Percentiles rank a stretch among this genome's conserved stretches.
Conservation (phyloP, 2,329 filamentous ascomycete genomes). For the Talaromyces sp. region DNA sequence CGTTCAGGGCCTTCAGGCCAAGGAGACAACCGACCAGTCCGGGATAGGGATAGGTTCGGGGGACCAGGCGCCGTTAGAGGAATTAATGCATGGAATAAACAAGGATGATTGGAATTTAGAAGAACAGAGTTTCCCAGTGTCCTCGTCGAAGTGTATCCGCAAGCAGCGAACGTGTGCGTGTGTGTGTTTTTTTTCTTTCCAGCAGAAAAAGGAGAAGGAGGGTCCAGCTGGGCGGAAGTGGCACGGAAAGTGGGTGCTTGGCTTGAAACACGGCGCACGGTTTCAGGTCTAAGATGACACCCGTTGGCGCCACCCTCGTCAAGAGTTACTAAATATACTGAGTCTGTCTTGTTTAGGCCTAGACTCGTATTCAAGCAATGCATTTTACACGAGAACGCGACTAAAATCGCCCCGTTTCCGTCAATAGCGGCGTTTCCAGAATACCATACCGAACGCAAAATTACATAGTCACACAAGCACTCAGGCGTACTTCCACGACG, state of each 20-base stretch:
- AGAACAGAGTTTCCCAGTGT: too few relatives aligned
- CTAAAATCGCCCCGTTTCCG: background rate
- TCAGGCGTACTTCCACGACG: background rate
- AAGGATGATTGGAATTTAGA: background rate
- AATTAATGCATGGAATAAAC: background rate
- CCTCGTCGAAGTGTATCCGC: too few relatives aligned
- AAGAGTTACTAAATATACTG: background rate
- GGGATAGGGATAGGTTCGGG: background rate
- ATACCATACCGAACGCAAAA: background rate
- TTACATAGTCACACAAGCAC: background rate
- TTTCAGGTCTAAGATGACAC: slow-evolving; percentile 9
- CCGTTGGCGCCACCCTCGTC: slow-evolving; percentile 4
- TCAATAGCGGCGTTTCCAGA: background rate
- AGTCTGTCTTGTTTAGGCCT: background rate
- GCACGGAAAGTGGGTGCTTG: background rate
- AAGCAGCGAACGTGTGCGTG: slow-evolving; percentile 9
- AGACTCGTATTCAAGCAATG: background rate
- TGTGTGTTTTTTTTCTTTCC: background rate
- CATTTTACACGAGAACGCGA: background rate
- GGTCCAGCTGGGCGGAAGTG: background rate
- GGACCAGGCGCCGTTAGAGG: background rate
- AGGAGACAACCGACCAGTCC: background rate
- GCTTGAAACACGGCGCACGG: slow-evolving; percentile 13
- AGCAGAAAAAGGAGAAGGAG: background rate
- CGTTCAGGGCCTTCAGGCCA: background rate